Evolutionary conservation across 1,284 basidiomycete genomes (phyloP), one percentile per base, ranked within the genome.

Genomic region (Pseudozyma hubeiensis): DNA sequence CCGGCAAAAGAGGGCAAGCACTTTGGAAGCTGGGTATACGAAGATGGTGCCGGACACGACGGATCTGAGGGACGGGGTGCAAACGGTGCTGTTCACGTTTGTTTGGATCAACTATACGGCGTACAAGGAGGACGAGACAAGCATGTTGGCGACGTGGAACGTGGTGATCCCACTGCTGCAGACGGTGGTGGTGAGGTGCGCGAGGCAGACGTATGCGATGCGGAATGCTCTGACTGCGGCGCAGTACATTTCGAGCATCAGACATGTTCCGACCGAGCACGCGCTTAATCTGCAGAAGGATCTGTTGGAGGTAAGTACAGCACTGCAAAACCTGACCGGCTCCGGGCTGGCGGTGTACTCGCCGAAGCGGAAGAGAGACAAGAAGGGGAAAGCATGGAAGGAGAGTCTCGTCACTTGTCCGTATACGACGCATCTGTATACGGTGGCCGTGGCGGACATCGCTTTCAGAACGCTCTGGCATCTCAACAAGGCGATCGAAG

Each of bases 91-190:
- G n/a, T 64, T 62, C 43, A 65, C 62, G 2, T 61, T 71, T 11
- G 41, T 50, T 5, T 71, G 68, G 68, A 65, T 71, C 62, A 50
- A 53, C 51, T 45, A 71, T 11, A 65, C 58, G 1, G 62, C 63
- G 7, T 54, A 17, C n/a, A 29, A 37, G 30, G 51, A 50, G 4
- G 13, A 11, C 30, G 51, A 54, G 1, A 16, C 14, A 30, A 54
- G 50, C 0, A 44, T 45, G 31, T 29, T 41, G 8, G 45, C 58
- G 1, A 71, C 46, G 24, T 16, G 61, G 58, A 46, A 64, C 8
- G 34, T n/a, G 1, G 16, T 71, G 29, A 55, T 65, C 24, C 68
- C 68, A n/a, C 19, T 65, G 34, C 37, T 65, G 19, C 31, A 61
- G 47, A 71, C 68, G 0, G 46, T 71, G 7, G 16, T 71, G 3